Base-by-base conservation (phyloP, 1,284 basidiomycete species). In the Coniophora puteana region DNA sequence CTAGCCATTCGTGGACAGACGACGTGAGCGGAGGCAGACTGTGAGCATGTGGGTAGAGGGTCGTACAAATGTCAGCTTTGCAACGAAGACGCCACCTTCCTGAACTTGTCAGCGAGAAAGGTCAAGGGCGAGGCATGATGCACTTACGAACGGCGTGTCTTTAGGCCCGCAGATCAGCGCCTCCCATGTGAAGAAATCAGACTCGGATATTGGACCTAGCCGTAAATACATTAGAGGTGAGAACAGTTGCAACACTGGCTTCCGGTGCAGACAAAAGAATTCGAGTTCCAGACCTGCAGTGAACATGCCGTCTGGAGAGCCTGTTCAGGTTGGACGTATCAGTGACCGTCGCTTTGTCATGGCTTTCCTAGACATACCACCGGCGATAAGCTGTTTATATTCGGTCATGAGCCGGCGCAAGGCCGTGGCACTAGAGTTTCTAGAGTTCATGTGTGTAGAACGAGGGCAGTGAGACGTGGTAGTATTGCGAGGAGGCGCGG, bases 141-240 rank as follows among this genome's bases (percentile, higher is more conserved):
- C 18, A 67, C 84, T 63, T 62, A 92, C 89, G 62, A 96, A 99
- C 1, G 96, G 96, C 31, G 96, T 99, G 51, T 93, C 96, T 58
- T 95, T 93, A 11, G 95, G 96, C 1, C 96, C 96, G 54, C 83
- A 86, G 46, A 99, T 94, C 51, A 99, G 74, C 13, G 94, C 94
- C 66, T 98, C 96, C 96, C 96, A 99, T 49, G 87, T 88, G 62
- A 99, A 92, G 72, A 99, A 94, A 69, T 99, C 93, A 50, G 88
- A 83, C 67, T 99, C 95, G 34, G 86, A 85, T 55, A 97, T 77
- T 32, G 93, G 93, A 0, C 92, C 91, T 83, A 56, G 46, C 13
- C 45, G 41, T 22, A 17, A n/a, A n/a, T n/a, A n/a, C n/a, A n/a
- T n/a, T n/a, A n/a, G n/a, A n/a, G n/a, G n/a, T n/a, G n/a, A n/a